These are phyloP conservation scores for Histomonas meleagridis DNA, from an alignment of 208 protist genomes.

Conservation along the genomic window DNA sequence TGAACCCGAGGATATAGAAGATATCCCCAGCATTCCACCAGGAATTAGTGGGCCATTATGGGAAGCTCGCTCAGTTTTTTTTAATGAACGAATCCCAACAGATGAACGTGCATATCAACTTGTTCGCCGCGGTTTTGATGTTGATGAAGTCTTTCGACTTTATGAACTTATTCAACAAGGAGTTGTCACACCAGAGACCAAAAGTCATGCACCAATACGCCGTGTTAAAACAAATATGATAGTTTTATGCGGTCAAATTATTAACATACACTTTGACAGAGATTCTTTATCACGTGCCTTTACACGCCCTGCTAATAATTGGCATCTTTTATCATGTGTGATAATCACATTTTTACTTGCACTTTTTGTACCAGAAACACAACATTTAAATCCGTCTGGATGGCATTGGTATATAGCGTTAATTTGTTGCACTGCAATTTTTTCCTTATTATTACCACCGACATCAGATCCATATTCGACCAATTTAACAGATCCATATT, in stretches of 20 bases:
- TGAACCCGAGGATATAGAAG: neutral
- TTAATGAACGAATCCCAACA: conserved; percentile 1
- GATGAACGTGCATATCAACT: conserved; percentile 28
- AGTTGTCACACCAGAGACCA: neutral
- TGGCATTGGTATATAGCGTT: neutral
- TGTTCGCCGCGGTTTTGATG: neutral
- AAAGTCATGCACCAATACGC: neutral
- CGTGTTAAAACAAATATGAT: conserved; percentile 24
- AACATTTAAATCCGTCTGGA: neutral
- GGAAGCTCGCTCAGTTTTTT: neutral
- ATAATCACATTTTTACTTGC: neutral
- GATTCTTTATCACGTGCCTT: neutral
- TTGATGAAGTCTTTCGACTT: neutral
- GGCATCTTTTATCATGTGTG: neutral
- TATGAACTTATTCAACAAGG: neutral
- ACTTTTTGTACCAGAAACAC: neutral
- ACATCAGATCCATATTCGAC: conserved; percentile 9
- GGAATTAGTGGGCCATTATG: conserved; percentile 17
- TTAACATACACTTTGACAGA: conserved; percentile 14
- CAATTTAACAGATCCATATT: neutral
- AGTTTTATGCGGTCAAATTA: neutral
- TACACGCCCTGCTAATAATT: neutral
- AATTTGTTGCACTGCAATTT: neutral
- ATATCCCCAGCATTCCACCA: neutral
- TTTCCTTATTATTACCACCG: neutral